Base-by-base conservation (phyloP, 2,329 filamentous ascomycete genomes). In the Alternaria postmessia region DNA sequence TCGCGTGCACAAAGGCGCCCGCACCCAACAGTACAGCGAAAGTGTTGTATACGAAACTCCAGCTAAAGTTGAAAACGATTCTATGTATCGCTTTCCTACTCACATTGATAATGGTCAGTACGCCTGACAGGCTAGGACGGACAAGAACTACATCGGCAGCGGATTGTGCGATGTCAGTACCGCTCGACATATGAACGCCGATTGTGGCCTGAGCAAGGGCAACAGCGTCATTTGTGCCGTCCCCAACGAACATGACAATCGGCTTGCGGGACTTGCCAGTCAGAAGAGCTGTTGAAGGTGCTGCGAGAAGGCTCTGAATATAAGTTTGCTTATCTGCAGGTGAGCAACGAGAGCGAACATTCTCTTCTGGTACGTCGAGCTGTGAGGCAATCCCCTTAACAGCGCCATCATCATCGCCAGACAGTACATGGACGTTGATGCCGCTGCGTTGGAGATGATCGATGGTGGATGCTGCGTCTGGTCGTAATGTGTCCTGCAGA, bases 171-270 rank as follows among this genome's bases (percentile, higher is more conserved):
- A 94, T 82, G 57, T 92, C 90, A 11, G 70, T 74, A 8, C 71
- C 83, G 51, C 79, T 82, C 57, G 84, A 85, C 74, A 94, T 87
- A 67, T 91, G 89, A 0, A 93, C 81, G 18, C 92, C 91, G 41
- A 94, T 84, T 1, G 84, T 86, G 1, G 91, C 89, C 70, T 89
- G 86, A 0, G 90, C 87, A 0, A 94, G 83, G 0, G 91, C 91
- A 2, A 87, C 82, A 0, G 91, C 90, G 68, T 94, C 91, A 73
- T 94, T 94, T n/a, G 90, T 93, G 0, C 92, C 92, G 67, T 95
- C 91, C 38, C 91, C 91, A 57, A 85, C 84, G 76, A 94, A 94
- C 6, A 93, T 75, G 18, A 91, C 84, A 3, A 84, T 67, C 0
- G 70, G 65, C 47, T 62, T 54, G 12, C 39, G 51, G 2, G 34